Evolutionary conservation across 1,284 basidiomycete genomes (phyloP), one percentile per base, ranked within the genome.

Genomic region (Ustilago xerochloae): DNA sequence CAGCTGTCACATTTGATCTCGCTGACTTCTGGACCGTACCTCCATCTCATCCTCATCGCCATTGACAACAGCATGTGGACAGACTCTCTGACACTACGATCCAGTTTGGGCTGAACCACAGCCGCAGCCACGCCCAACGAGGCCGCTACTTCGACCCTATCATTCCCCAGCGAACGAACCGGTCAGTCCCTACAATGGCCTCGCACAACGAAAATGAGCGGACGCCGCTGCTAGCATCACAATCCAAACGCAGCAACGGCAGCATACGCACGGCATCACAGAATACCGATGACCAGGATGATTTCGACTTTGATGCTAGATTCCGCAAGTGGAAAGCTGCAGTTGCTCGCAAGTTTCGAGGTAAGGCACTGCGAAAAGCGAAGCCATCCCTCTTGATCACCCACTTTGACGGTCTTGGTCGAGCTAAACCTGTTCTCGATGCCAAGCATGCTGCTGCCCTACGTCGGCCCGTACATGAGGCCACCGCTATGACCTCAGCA

Each of bases 301-400:
- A 75, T 16, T 61, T 71, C 39, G 77, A 79, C 63, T 63, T 79
- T 49, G 77, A 79, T 56, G 75, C 74, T 22, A 57, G 75, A 28
- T 79, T 79, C 26, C 52, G 54, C 18, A 70, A 75, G 41, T 79
- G 75, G 77, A 73, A 74, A 48, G 62, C 64, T 12, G 70, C 71
- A 13, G 75, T 79, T 16, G 65, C 70, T 30, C 60, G 61, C 41
- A 75, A 75, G 67, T 75, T 75, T 20, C 63, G 69, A 18, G 50
- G 69, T 32, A 62, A 54, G 28, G 24, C 50, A 15, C 46, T 45
- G 8, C 58, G 59, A 24, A 29, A 66, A 4, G 29, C 52, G 36
- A 63, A 64, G 36, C 65, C 74, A 0, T 36, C 36, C 28, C 38
- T 72, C 6, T 49, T 76, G 39, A 49, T 73, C 54, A 60, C 62